Evolutionary conservation across 306 rosid genomes (phyloP).

Genomic region (Begonia fuchsioides): DNA sequence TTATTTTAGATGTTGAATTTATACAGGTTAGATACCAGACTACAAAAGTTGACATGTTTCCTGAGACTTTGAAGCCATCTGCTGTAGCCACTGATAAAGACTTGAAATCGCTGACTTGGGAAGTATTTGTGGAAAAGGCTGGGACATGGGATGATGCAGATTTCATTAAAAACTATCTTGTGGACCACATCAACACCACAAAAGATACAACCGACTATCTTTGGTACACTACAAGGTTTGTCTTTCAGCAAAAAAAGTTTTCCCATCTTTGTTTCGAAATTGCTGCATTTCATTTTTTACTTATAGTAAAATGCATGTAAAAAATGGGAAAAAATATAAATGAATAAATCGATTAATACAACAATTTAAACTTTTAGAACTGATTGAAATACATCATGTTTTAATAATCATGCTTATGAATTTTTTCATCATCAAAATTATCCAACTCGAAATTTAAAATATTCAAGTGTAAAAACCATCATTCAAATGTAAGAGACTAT

Average conservation of each 20-base stretch:
- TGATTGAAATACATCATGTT: no score
- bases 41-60: constrained; percentile 47
- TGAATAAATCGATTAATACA: no score
- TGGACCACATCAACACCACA: constrained; percentile 85
- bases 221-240: constrained; percentile 85
- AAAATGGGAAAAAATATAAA: no score
- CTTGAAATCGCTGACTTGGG: constrained; percentile 44
- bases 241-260: not conserved
- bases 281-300: no score
- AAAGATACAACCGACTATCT: constrained; percentile 86
- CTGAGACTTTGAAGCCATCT: constrained; percentile 45
- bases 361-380: no score
- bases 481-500: no score
- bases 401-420: no score
- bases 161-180: constrained; percentile 54
- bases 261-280: no score
- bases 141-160: constrained; percentile 82
- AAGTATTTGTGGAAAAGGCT: constrained; percentile 50
- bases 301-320: no score
- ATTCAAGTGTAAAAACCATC: no score
- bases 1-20: constrained; percentile 16
- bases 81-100: constrained; percentile 18
- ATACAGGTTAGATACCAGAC: constrained; percentile 59
- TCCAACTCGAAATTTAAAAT: no score
- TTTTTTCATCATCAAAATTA: no score